Percentiles rank a stretch among this genome's conserved stretches.
These are phyloP conservation scores for Cytospora chrysosperma DNA, from an alignment of 2,329 filamentous ascomycete species.

Conservation along the genomic window DNA sequence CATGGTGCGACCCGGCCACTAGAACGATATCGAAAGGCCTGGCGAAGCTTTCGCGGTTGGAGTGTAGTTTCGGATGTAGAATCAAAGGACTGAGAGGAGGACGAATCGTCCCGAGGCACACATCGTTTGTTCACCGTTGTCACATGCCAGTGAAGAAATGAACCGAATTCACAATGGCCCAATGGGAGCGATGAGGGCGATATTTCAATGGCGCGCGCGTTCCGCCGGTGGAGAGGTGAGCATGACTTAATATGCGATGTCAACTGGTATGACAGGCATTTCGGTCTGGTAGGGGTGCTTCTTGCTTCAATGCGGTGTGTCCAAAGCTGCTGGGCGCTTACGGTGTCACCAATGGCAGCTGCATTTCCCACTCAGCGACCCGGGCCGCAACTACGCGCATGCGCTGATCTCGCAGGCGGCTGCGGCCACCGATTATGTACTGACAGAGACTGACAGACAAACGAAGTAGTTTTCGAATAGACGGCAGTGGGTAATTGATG, in stretches of 20 bases:
- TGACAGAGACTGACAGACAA: too few relatives aligned
- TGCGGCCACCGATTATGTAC: neutral
- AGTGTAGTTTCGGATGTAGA: constrained; percentile 9
- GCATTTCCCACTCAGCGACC: neutral
- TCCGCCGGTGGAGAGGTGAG: neutral
- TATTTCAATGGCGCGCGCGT: constrained; percentile 11
- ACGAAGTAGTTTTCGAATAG: neutral
- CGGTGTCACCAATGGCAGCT: neutral
- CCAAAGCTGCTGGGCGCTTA: constrained; percentile 14
- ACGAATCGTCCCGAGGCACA: neutral
- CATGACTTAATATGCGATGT: neutral
- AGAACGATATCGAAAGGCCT: neutral
- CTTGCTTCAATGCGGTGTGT: neutral
- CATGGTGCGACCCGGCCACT: constrained; percentile 1
- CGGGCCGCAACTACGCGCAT: constrained; percentile 16
- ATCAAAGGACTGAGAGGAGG: neutral
- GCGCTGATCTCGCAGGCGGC: constrained; percentile 12
- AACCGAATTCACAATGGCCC: neutral
- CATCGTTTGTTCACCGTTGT: neutral
- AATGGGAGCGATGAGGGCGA: neutral
- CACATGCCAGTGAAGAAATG: constrained; percentile 8
- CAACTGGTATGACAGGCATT: too few relatives aligned
- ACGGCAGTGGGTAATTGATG: neutral
- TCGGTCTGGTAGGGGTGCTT: neutral
- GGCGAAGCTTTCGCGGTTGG: neutral